Conservation (phyloP, 73 alveolate species). For the Uronychia setigera region DNA sequence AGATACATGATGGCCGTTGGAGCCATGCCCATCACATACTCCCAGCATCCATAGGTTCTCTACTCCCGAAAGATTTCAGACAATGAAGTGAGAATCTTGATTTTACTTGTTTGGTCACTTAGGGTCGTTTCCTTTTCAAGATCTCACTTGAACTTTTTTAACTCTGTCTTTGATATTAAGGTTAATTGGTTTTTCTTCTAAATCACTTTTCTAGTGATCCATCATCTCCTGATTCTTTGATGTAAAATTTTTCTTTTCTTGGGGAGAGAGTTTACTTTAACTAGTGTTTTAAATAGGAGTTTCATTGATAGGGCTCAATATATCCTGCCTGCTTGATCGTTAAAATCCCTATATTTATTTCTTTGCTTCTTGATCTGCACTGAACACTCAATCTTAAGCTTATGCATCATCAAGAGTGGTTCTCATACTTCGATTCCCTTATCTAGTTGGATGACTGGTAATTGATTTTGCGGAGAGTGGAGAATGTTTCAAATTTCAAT, state of each 20-base stretch:
- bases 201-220: neutral
- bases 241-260: neutral
- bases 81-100: slow-evolving; percentile 49
- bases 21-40: slow-evolving; percentile 69
- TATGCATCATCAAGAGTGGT: neutral
- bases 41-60: slow-evolving; percentile 49
- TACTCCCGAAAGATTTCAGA: slow-evolving; percentile 37
- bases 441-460: neutral
- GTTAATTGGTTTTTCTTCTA: neutral
- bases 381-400: no score
- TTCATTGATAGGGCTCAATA: no score
- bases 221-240: neutral
- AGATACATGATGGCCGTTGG: slow-evolving; percentile 54
- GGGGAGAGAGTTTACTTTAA: no score
- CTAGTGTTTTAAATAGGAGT: no score
- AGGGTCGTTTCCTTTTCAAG: slow-evolving; percentile 40
- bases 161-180: neutral
- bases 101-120: slow-evolving; percentile 10
- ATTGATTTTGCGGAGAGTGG: no score
- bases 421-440: neutral
- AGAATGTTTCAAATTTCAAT: no score
- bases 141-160: slow-evolving; percentile 19
- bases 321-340: no score
- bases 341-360: no score
- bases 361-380: no score